Percentiles rank a stretch among this genome's conserved stretches.
These are phyloP conservation scores for Colletotrichum lentis DNA, from an alignment of 2,329 filamentous ascomycete species.

Conservation along the genomic window DNA sequence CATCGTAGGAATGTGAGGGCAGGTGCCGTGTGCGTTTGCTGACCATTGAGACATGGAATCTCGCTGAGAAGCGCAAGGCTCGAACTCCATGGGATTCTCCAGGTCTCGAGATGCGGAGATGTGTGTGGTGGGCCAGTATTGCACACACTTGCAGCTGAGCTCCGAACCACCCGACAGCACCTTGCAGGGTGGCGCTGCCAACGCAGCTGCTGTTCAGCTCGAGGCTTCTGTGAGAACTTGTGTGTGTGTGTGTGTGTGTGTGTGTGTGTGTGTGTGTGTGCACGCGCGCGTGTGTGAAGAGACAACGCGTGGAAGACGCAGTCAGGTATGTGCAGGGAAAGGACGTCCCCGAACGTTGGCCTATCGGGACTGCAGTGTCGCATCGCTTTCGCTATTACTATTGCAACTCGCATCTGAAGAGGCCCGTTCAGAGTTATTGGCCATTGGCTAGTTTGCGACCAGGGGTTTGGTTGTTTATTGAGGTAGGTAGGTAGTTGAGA, in stretches of 20 bases:
- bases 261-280: neutral
- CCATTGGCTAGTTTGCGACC: slow-evolving; percentile 30
- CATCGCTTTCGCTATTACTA: neutral
- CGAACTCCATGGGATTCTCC: slow-evolving; percentile 18
- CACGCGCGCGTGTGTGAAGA: neutral
- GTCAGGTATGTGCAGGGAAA: slow-evolving; percentile 17
- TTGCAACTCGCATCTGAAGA: neutral
- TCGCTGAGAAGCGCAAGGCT: slow-evolving; percentile 19
- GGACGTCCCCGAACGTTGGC: slow-evolving; percentile 1
- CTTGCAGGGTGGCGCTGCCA: slow-evolving; percentile 12
- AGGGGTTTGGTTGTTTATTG: neutral
- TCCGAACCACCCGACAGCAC: neutral
- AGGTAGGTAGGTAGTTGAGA: no score
- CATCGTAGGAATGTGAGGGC: neutral
- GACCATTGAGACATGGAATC: slow-evolving; percentile 35
- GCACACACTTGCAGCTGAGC: slow-evolving; percentile 26
- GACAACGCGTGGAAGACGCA: slow-evolving; percentile 14
- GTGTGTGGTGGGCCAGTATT: slow-evolving; percentile 16
- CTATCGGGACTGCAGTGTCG: slow-evolving; percentile 15
- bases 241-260: neutral
- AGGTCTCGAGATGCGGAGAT: slow-evolving; percentile 13
- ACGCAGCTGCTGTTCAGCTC: neutral
- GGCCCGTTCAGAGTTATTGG: slow-evolving; percentile 2
- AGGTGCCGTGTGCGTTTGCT: slow-evolving; percentile 23
- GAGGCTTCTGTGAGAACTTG: neutral